A percentile compares a stretch with the other conserved stretches of the same genome.
These are phyloP conservation scores for Mycena belliarum DNA, from an alignment of 768 basidiomycete genomes.

Conservation along the genomic window DNA sequence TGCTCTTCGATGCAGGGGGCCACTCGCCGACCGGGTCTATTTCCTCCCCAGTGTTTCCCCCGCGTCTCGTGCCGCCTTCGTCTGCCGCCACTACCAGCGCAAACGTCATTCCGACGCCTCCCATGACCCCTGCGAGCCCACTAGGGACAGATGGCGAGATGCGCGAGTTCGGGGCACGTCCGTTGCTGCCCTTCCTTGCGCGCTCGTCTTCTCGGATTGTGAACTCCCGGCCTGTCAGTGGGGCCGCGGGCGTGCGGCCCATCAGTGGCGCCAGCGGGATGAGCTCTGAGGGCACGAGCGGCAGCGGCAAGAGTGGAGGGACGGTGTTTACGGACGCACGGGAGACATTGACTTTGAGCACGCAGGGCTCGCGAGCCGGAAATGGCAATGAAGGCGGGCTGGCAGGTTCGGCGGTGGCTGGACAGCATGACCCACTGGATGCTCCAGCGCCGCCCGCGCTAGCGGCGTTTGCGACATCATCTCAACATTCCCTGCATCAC, in stretches of 20 bases:
- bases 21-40: constrained; percentile 5
- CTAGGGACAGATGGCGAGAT: not conserved
- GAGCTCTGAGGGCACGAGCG: constrained; percentile 14
- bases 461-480: constrained; percentile 5
- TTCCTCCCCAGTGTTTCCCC: no score
- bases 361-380: constrained; percentile 6
- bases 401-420: no score
- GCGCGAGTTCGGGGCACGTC: constrained; percentile 19
- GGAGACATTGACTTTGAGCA: constrained; percentile 22
- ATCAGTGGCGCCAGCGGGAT: constrained; percentile 11
- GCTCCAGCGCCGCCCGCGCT: constrained; percentile 11
- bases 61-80: no score
- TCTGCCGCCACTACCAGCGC: no score
- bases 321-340: constrained; percentile 21
- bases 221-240: not conserved
- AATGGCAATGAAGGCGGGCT: no score
- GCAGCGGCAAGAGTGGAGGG: constrained; percentile 20
- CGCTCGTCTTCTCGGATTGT: no score
- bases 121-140: no score
- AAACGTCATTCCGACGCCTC: no score
- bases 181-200: constrained; percentile 13
- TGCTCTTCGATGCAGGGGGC: constrained; percentile 14
- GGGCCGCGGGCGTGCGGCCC: not conserved
- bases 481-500: not conserved
- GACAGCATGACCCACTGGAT: constrained; percentile 23